Percentiles rank a stretch among this genome's conserved stretches.
Conservation (phyloP, 2,329 filamentous ascomycete genomes). For the Colletotrichum sp. region DNA sequence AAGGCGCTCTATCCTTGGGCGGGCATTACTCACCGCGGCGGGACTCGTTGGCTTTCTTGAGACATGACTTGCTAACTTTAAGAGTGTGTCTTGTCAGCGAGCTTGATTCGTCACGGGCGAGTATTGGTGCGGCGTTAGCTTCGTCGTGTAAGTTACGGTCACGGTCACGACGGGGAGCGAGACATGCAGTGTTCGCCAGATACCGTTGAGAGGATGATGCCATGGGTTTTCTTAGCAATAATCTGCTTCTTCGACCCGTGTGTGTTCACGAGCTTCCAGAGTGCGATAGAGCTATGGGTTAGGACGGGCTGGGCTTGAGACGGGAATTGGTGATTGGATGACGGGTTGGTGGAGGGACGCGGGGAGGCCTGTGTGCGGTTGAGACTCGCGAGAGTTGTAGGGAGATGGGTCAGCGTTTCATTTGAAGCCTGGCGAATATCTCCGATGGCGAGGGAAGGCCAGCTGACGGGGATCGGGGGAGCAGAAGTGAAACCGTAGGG, state of each 20-base stretch:
- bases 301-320: not conserved
- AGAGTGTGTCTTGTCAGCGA: not conserved
- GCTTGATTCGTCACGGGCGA: not conserved
- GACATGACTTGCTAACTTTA: slow-evolving; percentile 7
- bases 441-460: slow-evolving; percentile 1
- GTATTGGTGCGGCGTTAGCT: not conserved
- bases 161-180: not conserved
- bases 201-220: not conserved
- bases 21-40: not conserved
- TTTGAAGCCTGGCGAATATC: slow-evolving; percentile 6
- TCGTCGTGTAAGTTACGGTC: not conserved
- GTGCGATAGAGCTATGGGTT: not conserved
- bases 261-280: not conserved
- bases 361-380: not conserved
- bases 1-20: not conserved
- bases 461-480: slow-evolving; percentile 7
- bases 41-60: not conserved
- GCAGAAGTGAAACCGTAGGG: slow-evolving; percentile 15
- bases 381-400: slow-evolving; percentile 1
- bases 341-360: not conserved
- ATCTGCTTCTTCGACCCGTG: not conserved
- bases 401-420: slow-evolving; percentile 12
- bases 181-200: not conserved
- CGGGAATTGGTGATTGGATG: slow-evolving; percentile 4
- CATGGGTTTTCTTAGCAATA: not conserved